Evolutionary conservation across 345 rosid species (phyloP).

Genomic region (Nephelium lappaceum): DNA sequence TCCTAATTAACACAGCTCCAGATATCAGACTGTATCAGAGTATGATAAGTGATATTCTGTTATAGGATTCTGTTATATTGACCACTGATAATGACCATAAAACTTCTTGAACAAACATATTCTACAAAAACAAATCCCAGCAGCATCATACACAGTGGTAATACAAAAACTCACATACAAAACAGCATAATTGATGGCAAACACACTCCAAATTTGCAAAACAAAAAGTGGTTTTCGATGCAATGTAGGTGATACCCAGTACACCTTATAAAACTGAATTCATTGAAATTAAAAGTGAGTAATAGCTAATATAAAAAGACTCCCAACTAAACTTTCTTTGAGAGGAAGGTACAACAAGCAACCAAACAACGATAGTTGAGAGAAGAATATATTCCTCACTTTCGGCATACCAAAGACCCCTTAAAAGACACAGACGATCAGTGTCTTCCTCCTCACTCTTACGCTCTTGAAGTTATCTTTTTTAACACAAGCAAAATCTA

Average conservation of each 20-base stretch:
- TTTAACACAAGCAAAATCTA: neutral
- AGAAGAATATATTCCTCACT: slow-evolving; percentile 17
- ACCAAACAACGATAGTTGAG: too few species aligned
- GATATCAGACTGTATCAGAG: neutral
- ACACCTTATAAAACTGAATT: neutral
- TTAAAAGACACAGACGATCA: neutral
- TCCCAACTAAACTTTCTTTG: neutral
- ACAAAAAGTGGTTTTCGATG: neutral
- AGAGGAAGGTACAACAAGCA: neutral
- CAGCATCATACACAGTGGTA: neutral
- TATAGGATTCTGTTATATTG: neutral
- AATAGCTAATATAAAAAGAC: neutral
- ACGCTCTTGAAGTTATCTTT: neutral
- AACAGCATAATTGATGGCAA: neutral
- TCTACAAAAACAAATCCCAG: slow-evolving; percentile 2
- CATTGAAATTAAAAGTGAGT: neutral
- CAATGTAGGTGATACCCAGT: neutral
- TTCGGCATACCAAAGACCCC: slow-evolving; percentile 6
- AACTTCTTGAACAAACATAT: neutral
- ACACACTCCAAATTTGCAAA: neutral
- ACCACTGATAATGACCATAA: neutral
- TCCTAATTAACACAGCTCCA: neutral
- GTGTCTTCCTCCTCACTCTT: neutral
- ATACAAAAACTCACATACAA: neutral
- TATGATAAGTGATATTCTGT: neutral